phyloP scores from a whole-genome alignment of 768 basidiomycete genomes.

The Xerocomellus amylosporus region DNA sequence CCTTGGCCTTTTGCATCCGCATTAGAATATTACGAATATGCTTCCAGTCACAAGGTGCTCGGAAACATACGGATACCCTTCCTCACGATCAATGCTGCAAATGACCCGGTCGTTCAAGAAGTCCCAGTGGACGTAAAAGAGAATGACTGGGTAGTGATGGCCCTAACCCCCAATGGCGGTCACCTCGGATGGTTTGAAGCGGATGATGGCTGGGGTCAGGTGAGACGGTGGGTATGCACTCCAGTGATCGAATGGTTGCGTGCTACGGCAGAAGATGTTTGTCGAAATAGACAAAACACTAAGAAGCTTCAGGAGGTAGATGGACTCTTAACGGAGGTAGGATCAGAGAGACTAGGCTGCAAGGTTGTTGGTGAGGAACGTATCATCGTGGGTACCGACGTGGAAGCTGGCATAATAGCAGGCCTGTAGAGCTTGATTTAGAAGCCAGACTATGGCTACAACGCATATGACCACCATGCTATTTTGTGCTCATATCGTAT shows the following conservation, averaged over 20 bases:
- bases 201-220: constrained; percentile 32
- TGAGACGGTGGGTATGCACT: constrained; percentile 60
- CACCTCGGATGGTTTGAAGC: constrained; percentile 84
- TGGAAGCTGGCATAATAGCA: constrained; percentile 54
- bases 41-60: constrained; percentile 61
- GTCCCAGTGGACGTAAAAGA: constrained; percentile 56
- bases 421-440: constrained; percentile 46
- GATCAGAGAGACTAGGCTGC: constrained; percentile 54
- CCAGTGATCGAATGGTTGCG: constrained; percentile 74
- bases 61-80: constrained; percentile 65
- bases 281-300: constrained; percentile 33
- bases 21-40: constrained; percentile 47
- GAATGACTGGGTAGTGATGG: constrained; percentile 56
- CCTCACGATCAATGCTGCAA: constrained; percentile 69
- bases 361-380: constrained; percentile 54
- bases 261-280: constrained; percentile 52
- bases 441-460: constrained; percentile 10
- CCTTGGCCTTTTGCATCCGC: constrained; percentile 47
- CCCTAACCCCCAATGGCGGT: constrained; percentile 62
- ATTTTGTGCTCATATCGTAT: neutral
- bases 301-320: constrained; percentile 46
- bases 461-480: constrained; percentile 6
- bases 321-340: constrained; percentile 62
- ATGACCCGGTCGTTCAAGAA: constrained; percentile 72
- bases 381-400: constrained; percentile 51